phyloP scores from a whole-genome alignment of 768 basidiomycete species.

The Leccinum truebloodii region DNA sequence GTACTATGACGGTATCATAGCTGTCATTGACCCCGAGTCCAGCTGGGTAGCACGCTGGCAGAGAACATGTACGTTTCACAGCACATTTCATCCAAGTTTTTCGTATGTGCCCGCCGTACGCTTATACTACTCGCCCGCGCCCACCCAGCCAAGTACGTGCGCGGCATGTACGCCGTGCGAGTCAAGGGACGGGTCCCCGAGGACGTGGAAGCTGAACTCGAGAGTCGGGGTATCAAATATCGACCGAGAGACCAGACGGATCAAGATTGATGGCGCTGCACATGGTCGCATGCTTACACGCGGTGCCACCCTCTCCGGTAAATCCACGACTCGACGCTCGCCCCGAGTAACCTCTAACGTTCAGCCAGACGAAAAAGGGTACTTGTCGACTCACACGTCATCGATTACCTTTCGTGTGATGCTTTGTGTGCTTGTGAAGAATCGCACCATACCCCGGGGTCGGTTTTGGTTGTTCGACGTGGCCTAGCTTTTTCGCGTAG shows the following conservation, averaged over 20 bases:
- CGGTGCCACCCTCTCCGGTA: background rate
- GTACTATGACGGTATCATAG: conserved; percentile 90
- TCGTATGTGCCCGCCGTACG: background rate
- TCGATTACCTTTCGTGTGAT: conserved; percentile 5
- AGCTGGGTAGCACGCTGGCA: conserved; percentile 99
- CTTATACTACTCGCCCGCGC: background rate
- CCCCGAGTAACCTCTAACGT: background rate
- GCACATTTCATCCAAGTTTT: background rate
- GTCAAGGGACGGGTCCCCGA: conserved; percentile 85
- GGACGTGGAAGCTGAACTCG: conserved; percentile 80
- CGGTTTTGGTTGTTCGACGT: background rate
- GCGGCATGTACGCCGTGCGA: conserved; percentile 92
- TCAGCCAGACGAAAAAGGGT: background rate
- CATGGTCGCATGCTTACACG: conserved; percentile 5
- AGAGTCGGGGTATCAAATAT: conserved; percentile 76
- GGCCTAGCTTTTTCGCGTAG: conserved; percentile 12
- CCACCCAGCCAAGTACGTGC: conserved; percentile 78
- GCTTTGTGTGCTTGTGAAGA: conserved; percentile 7
- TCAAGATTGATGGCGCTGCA: conserved; percentile 48
- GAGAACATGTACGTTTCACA: conserved; percentile 67
- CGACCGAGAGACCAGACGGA: conserved; percentile 83
- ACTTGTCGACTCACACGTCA: conserved; percentile 18
- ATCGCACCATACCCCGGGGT: conserved; percentile 4
- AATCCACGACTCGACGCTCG: background rate
- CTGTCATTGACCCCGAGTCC: conserved; percentile 79